phyloP scores from a whole-genome alignment of 306 rosid species.

The Quercus parvula region DNA sequence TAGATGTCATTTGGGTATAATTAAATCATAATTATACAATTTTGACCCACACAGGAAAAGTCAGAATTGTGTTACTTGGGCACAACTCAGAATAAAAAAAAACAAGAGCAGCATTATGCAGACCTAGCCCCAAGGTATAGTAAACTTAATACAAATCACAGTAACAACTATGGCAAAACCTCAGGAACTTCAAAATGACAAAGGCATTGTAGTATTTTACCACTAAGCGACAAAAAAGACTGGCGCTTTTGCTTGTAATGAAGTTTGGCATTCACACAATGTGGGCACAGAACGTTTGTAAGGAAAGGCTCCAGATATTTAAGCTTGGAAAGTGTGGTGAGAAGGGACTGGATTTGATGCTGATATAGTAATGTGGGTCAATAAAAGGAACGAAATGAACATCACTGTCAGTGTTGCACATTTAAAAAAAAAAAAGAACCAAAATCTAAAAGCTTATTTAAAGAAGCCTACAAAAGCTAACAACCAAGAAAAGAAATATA shows the following conservation, averaged over 20 bases:
- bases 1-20: background rate
- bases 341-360: conserved; percentile 19
- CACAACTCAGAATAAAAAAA: conserved; percentile 13
- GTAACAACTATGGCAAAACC: background rate
- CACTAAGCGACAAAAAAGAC: conserved; percentile 9
- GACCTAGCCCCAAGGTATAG: conserved; percentile 1
- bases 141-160: conserved; percentile 11
- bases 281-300: conserved; percentile 11
- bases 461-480: conserved; percentile 1
- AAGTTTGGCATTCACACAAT: conserved; percentile 11
- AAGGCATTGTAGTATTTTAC: background rate
- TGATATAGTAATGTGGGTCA: conserved; percentile 24
- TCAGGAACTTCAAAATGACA: conserved; percentile 7
- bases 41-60: background rate
- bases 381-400: conserved; percentile 9
- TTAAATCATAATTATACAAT: background rate
- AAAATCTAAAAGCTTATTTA: background rate
- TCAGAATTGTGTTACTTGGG: background rate
- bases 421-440: background rate
- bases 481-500: background rate
- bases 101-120: conserved; percentile 2
- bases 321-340: conserved; percentile 10
- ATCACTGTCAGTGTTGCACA: conserved; percentile 22
- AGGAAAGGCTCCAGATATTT: conserved; percentile 16
- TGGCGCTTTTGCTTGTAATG: conserved; percentile 1